Evolutionary conservation across 1,284 basidiomycete species (phyloP).

Genomic region (Naganishia sp.): DNA sequence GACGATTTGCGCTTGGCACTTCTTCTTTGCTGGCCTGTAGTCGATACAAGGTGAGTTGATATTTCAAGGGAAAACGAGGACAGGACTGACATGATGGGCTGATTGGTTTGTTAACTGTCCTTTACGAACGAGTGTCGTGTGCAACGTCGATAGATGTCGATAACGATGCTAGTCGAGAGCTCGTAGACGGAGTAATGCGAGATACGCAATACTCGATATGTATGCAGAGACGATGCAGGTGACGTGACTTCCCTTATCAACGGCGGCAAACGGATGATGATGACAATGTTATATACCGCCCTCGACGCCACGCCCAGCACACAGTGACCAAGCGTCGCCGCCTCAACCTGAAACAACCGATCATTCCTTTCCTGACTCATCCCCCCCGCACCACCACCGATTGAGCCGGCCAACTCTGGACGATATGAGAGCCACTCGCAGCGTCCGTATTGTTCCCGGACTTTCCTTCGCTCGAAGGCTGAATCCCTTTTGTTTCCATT

Average conservation of each 20-base stretch:
- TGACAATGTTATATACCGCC: conserved; percentile 2
- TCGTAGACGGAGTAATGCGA: background rate
- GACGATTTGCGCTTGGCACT: conserved; percentile 50
- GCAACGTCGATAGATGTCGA: background rate
- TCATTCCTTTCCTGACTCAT: background rate
- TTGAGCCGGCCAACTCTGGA: background rate
- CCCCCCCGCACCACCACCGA: background rate
- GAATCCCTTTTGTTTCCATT: too few relatives aligned
- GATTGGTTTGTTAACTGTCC: background rate
- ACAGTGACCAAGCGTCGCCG: conserved; percentile 15
- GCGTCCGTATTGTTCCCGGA: conserved; percentile 2
- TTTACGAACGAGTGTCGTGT: conserved; percentile 6
- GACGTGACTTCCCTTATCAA: background rate
- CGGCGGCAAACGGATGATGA: background rate
- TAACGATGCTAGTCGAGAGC: background rate
- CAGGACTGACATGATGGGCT: background rate
- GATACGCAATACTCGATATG: too few relatives aligned
- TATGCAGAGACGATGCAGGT: background rate
- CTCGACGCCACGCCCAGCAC: background rate
- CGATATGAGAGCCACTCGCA: background rate
- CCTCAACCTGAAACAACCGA: conserved; percentile 18
- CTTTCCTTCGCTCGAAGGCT: background rate
- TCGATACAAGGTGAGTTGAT: background rate
- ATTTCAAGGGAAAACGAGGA: background rate
- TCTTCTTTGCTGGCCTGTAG: conserved; percentile 53